Percentiles rank a stretch among this genome's conserved stretches.
phyloP scores from a whole-genome alignment of 169 alveolate species.

The Theileria annulata region DNA sequence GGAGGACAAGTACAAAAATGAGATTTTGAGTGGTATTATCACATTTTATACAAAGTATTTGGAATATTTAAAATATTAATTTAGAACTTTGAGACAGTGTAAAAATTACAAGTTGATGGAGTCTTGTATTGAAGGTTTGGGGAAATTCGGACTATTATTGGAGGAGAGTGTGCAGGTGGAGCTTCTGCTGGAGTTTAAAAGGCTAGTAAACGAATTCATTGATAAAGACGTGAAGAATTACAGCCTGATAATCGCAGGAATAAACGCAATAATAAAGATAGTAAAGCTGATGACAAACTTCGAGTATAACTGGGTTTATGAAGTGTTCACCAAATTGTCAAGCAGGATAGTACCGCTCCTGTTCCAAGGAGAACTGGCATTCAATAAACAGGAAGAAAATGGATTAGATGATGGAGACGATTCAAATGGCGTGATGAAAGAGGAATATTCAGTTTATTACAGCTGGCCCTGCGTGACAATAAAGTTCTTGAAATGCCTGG shows the following conservation, averaged over 20 bases:
- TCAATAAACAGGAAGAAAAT: background rate
- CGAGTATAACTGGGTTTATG: slow-evolving; percentile 50
- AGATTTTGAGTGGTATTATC: slow-evolving; percentile 22
- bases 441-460: slow-evolving; percentile 18
- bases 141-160: slow-evolving; percentile 34
- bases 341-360: slow-evolving; percentile 44
- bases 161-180: slow-evolving; percentile 47
- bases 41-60: slow-evolving; percentile 29
- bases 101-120: slow-evolving; percentile 30
- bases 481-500: slow-evolving; percentile 32
- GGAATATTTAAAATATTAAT: background rate
- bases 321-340: slow-evolving; percentile 38
- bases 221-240: slow-evolving; percentile 11
- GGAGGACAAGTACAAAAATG: slow-evolving; percentile 39
- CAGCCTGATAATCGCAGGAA: slow-evolving; percentile 15
- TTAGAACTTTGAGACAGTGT: slow-evolving; percentile 42
- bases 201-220: background rate
- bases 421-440: background rate
- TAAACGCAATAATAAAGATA: slow-evolving; percentile 26
- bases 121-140: slow-evolving; percentile 38
- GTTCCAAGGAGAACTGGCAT: slow-evolving; percentile 43
- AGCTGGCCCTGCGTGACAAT: slow-evolving; percentile 37
- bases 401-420: background rate
- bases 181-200: slow-evolving; percentile 44
- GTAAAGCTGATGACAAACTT: slow-evolving; percentile 22